phyloP scores from a whole-genome alignment of 495 filamentous ascomycete species.

The Aspergillus ellipticus region DNA sequence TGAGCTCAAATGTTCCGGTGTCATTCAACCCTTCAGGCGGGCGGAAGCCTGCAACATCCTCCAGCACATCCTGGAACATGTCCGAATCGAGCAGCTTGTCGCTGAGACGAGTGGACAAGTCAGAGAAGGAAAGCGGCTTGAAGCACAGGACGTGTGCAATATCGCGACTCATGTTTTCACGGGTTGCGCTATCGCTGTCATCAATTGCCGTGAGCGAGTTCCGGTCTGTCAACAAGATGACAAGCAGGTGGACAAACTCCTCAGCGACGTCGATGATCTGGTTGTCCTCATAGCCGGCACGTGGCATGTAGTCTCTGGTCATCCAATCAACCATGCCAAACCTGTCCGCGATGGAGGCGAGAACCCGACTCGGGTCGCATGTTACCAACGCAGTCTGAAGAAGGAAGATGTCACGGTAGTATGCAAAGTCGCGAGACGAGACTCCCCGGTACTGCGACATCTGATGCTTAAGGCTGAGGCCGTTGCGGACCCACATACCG shows the following conservation, averaged over 20 bases:
- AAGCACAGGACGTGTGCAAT: conserved; percentile 94
- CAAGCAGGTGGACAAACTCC: conserved; percentile 91
- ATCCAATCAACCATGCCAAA: conserved; percentile 91
- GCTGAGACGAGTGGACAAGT: conserved; percentile 69
- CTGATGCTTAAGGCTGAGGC: conserved; percentile 90
- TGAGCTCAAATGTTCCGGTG: conserved; percentile 89
- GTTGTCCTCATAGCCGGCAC: conserved; percentile 67
- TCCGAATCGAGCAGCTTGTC: conserved; percentile 60
- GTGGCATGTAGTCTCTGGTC: conserved; percentile 69
- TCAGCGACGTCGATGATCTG: conserved; percentile 91
- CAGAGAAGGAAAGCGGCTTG: conserved; percentile 90
- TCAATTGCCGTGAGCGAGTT: conserved; percentile 69
- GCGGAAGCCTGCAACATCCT: conserved; percentile 84
- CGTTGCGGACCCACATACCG: conserved; percentile 97
- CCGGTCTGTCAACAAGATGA: conserved; percentile 85
- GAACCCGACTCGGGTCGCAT: conserved; percentile 76
- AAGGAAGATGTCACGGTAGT: conserved; percentile 92
- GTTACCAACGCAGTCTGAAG: conserved; percentile 86
- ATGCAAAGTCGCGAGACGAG: conserved; percentile 79
- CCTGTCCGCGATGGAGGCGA: conserved; percentile 86
- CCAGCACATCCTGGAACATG: conserved; percentile 81
- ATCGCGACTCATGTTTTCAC: conserved; percentile 75
- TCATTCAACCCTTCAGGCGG: conserved; percentile 88
- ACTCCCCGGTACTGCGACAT: conserved; percentile 89
- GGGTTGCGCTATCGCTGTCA: conserved; percentile 60